Percentiles rank a stretch among this genome's conserved stretches.
These are phyloP conservation scores for Colletotrichum tamarilloi DNA, from an alignment of 2,329 filamentous ascomycete genomes.

Conservation along the genomic window DNA sequence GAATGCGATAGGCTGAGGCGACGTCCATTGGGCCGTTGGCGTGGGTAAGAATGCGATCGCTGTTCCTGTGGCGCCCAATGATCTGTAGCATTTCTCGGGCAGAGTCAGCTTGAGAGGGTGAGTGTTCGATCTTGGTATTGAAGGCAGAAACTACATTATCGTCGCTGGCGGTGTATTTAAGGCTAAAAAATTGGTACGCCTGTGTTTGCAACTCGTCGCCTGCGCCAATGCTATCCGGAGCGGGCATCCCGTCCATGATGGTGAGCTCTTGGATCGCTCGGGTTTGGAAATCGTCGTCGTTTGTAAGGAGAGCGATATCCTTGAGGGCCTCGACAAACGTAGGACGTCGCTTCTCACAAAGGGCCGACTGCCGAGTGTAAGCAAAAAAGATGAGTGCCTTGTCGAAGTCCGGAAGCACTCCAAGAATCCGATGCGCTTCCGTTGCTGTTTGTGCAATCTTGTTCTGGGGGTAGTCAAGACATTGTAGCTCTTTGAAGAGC, in stretches of 20 bases:
- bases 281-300: slow-evolving; percentile 31
- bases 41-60: slow-evolving; percentile 22
- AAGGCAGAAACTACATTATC: slow-evolving; percentile 38
- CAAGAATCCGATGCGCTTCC: slow-evolving; percentile 25
- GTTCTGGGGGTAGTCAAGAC: slow-evolving; percentile 29
- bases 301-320: slow-evolving; percentile 22
- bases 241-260: slow-evolving; percentile 20
- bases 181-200: slow-evolving; percentile 31
- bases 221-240: background rate
- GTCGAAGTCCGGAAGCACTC: slow-evolving; percentile 34
- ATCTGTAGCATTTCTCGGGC: slow-evolving; percentile 38
- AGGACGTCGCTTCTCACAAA: slow-evolving; percentile 26
- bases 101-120: slow-evolving; percentile 37
- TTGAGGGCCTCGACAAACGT: slow-evolving; percentile 25
- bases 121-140: slow-evolving; percentile 37
- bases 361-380: slow-evolving; percentile 25
- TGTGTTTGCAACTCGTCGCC: slow-evolving; percentile 30
- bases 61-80: slow-evolving; percentile 35
- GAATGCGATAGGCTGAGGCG: slow-evolving; percentile 21
- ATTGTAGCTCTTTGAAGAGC: slow-evolving; percentile 30
- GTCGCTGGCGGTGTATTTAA: slow-evolving; percentile 30
- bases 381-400: slow-evolving; percentile 31
- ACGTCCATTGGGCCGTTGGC: slow-evolving; percentile 26
- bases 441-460: background rate
- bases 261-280: slow-evolving; percentile 31